Percentiles rank a stretch among this genome's conserved stretches.
Evolutionary conservation across 2,329 filamentous ascomycete species (phyloP).

Genomic region (Talaromyces marneffei): DNA sequence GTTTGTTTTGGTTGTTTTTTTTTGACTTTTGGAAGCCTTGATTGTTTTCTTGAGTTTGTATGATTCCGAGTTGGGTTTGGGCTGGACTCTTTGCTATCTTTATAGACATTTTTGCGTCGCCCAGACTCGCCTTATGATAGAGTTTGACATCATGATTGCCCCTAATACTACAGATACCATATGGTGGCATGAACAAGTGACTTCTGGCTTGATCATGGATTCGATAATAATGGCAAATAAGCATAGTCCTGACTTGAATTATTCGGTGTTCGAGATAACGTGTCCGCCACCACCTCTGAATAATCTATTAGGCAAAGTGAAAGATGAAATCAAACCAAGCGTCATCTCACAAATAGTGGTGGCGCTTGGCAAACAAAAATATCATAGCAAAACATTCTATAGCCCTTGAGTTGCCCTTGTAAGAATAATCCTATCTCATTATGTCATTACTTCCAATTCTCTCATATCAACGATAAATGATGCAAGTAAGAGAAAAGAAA

Average conservation of each 20-base stretch:
- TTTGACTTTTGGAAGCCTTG: not conserved
- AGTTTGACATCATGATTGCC: conserved; percentile 15
- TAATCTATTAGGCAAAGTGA: not conserved
- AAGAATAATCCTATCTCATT: not conserved
- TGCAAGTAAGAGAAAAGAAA: not conserved
- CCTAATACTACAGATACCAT: not conserved
- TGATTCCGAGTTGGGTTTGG: conserved; percentile 1
- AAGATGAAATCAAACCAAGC: not conserved
- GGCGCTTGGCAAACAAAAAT: not conserved
- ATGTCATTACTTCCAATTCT: not conserved
- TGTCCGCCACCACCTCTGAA: not conserved
- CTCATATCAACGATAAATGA: not conserved
- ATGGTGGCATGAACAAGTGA: not conserved
- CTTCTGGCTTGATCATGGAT: not conserved
- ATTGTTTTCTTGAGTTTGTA: not conserved
- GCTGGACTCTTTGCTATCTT: not conserved
- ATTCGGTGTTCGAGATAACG: not conserved
- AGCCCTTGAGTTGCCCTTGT: not conserved
- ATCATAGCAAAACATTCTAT: not conserved
- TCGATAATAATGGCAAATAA: not conserved
- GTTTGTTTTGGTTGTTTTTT: not conserved
- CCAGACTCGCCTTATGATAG: conserved; percentile 10
- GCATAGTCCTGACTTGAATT: not conserved
- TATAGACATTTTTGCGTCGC: conserved; percentile 1
- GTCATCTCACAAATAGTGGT: conserved; percentile 1